Evolutionary conservation across 352 stramenopile species (phyloP).

Genomic region (Phytophthora multivora): DNA sequence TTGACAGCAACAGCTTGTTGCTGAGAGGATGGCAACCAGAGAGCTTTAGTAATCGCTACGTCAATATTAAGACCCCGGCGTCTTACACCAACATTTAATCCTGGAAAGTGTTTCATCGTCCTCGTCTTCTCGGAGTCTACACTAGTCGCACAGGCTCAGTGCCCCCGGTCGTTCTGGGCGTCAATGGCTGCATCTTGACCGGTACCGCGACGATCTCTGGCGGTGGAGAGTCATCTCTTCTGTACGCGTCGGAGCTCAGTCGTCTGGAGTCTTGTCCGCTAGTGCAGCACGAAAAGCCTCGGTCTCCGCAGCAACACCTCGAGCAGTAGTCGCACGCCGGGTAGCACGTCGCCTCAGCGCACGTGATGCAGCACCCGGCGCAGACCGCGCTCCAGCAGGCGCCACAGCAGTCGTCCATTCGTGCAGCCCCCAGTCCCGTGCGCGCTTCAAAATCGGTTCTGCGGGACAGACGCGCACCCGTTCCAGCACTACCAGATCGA

Average conservation of each 20-base stretch:
- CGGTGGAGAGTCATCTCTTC: slow-evolving; percentile 3
- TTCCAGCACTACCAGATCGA: slow-evolving; percentile 4
- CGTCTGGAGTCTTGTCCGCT: slow-evolving; percentile 10
- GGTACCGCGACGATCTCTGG: slow-evolving; percentile 19
- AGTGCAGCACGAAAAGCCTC: slow-evolving; percentile 29
- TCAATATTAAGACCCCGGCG: slow-evolving; percentile 4
- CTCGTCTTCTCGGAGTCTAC: slow-evolving; percentile 1
- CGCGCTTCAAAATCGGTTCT: background rate
- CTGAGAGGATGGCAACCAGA: too few species aligned
- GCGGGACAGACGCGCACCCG: background rate
- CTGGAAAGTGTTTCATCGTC: background rate
- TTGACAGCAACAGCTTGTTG: too few species aligned
- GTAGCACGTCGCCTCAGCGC: slow-evolving; percentile 14
- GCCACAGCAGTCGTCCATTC: slow-evolving; percentile 32
- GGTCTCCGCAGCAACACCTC: slow-evolving; percentile 26
- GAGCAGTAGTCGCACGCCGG: slow-evolving; percentile 25
- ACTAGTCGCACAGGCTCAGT: slow-evolving; percentile 6
- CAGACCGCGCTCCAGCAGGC: slow-evolving; percentile 25
- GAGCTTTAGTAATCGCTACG: background rate
- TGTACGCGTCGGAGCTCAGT: slow-evolving; percentile 8
- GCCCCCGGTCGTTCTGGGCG: background rate
- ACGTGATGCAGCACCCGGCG: slow-evolving; percentile 33
- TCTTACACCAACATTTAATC: background rate
- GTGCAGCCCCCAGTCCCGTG: background rate
- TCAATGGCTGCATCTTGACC: slow-evolving; percentile 30